Evolutionary conservation across 352 stramenopile species (phyloP), one percentile per base, ranked within the genome.

Genomic region (Globisporangium nagaii): DNA sequence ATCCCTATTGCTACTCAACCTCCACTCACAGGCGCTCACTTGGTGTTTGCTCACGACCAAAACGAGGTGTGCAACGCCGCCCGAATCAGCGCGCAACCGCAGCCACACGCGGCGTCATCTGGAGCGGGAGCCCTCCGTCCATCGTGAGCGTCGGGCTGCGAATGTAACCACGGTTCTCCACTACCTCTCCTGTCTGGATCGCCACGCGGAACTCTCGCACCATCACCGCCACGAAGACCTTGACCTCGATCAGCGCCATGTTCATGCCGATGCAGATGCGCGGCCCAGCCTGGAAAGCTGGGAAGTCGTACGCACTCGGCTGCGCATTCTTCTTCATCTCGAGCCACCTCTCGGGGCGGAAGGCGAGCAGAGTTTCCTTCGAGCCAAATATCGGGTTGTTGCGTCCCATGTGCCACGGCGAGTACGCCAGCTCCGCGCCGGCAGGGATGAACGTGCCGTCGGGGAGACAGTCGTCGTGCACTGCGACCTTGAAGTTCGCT

Each of bases 391-490:
- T 37, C 13, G 53, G 45, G 6, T 63, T 55, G 28, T 79, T 59
- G 46, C 81, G 74, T 2, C 79, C 82, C 78, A 93, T 93, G 37
- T 60, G 76, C 66, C 78, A 95, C 31, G 82, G 77, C 43, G 71
- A 79, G 60, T 88, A 93, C 27, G 79, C 68, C 13, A 92, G 28
- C 13, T 82, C 74, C 5, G 65, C 66, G n/a, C 83, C 83, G 15
- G 73, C 71, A n/a, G 71, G 72, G 0, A 95, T 73, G 34, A 86
- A 86, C 7, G 83, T 92, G 12, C 47, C 47, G 15, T 44, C 47
- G 7, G 47, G 35, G 20, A 54, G 43, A 25, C 36, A 32, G 17
- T 50, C 43, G 17, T 50, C 10, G 2, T 50, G 20, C 6, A 20
- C 43, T 2, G 43, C 43, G 5, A 39, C 7, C n/a, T 50, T 50